These are phyloP conservation scores for Xylona heveae DNA, from an alignment of 495 filamentous ascomycete species.

Conservation along the genomic window DNA sequence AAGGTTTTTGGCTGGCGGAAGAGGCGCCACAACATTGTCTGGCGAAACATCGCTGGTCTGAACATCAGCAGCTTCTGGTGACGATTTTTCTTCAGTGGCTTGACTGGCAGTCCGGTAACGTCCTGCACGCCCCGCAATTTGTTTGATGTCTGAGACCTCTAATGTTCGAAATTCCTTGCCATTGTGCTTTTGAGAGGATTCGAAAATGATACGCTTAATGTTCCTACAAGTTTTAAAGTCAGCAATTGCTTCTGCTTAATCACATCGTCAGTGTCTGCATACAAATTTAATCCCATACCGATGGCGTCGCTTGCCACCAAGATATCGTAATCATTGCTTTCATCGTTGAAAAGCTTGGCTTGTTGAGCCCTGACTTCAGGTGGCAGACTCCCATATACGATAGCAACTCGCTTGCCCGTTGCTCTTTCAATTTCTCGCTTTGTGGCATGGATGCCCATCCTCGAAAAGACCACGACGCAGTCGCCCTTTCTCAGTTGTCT, in stretches of 20 bases:
- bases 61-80: too few relatives aligned
- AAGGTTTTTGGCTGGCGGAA: conserved; percentile 16
- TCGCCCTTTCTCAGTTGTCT: conserved; percentile 64
- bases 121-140: conserved; percentile 87
- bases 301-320: conserved; percentile 91
- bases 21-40: conserved; percentile 1
- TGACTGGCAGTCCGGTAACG: conserved; percentile 56
- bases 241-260: background rate
- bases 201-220: conserved; percentile 80
- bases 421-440: conserved; percentile 53
- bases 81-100: conserved; percentile 15
- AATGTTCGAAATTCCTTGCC: conserved; percentile 22
- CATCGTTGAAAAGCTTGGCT: conserved; percentile 82
- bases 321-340: conserved; percentile 82
- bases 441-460: conserved; percentile 59
- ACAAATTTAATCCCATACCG: conserved; percentile 92
- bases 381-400: conserved; percentile 82
- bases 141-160: conserved; percentile 68
- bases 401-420: conserved; percentile 63
- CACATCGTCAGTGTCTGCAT: conserved; percentile 12
- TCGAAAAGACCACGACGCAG: conserved; percentile 69
- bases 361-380: conserved; percentile 86
- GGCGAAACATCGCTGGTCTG: background rate
- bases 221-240: conserved; percentile 24
- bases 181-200: conserved; percentile 46